Conservation (phyloP, 2,329 filamentous ascomycete species). For the Xylaria sp. region DNA sequence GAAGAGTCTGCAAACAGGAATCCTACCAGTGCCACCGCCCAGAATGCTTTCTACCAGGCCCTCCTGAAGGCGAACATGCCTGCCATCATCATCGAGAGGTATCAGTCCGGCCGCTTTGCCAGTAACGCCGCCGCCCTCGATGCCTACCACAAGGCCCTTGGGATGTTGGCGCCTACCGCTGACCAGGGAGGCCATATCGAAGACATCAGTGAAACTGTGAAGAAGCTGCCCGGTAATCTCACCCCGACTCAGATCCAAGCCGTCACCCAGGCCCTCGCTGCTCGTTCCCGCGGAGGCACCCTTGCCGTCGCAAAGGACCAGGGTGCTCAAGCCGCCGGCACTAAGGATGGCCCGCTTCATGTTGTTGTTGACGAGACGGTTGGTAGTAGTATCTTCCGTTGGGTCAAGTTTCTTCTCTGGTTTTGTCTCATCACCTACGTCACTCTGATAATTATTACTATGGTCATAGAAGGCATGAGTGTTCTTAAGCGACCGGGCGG, state of each 20-base stretch:
- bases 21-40: conserved; percentile 84
- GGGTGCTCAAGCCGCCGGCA: conserved; percentile 68
- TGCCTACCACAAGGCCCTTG: conserved; percentile 80
- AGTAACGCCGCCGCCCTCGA: conserved; percentile 81
- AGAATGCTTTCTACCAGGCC: conserved; percentile 94
- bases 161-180: conserved; percentile 52
- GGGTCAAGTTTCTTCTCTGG: conserved; percentile 85
- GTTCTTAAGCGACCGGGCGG: conserved; percentile 82
- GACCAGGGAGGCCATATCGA: conserved; percentile 47
- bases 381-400: conserved; percentile 83
- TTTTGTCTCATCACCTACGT: conserved; percentile 85
- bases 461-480: conserved; percentile 84
- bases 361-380: conserved; percentile 95
- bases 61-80: conserved; percentile 93
- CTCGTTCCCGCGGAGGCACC: conserved; percentile 74
- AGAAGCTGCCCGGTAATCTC: conserved; percentile 57
- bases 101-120: conserved; percentile 87
- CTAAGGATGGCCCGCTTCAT: conserved; percentile 87
- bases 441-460: conserved; percentile 79
- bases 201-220: conserved; percentile 45
- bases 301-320: conserved; percentile 63
- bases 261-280: conserved; percentile 83
- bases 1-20: conserved; percentile 96
- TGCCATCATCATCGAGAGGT: conserved; percentile 89
- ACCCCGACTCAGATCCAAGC: conserved; percentile 76